A percentile compares a stretch with the other conserved stretches of the same genome.
These are phyloP conservation scores for Arachis stenosperma DNA, from an alignment of 306 rosid species.

Conservation along the genomic window DNA sequence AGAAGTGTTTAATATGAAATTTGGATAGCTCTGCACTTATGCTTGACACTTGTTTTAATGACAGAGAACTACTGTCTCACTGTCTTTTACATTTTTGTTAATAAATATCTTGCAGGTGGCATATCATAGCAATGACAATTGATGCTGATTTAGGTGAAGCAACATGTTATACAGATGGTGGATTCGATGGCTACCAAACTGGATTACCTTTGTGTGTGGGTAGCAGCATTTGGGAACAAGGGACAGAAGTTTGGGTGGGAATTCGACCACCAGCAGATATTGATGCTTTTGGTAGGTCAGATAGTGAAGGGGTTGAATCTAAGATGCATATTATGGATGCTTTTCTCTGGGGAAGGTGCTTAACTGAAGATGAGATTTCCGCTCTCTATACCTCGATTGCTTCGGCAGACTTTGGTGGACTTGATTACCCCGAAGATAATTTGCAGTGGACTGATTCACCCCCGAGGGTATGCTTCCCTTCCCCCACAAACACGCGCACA, in stretches of 20 bases:
- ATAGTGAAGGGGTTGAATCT: slow-evolving; percentile 98
- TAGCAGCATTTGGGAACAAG: slow-evolving; percentile 85
- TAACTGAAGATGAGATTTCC: slow-evolving; percentile 96
- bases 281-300: slow-evolving; percentile 98
- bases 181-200: slow-evolving; percentile 90
- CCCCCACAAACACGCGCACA: too few relatives aligned
- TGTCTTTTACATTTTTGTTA: slow-evolving; percentile 24
- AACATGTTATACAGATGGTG: slow-evolving; percentile 92
- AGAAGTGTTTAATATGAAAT: background rate
- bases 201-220: slow-evolving; percentile 83
- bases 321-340: slow-evolving; percentile 99
- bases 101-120: slow-evolving; percentile 83
- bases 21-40: slow-evolving; percentile 12
- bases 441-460: slow-evolving; percentile 99
- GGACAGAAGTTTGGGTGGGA: slow-evolving; percentile 96
- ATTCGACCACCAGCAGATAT: slow-evolving; percentile 92
- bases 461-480: slow-evolving; percentile 59
- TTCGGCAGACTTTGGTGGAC: slow-evolving; percentile 68
- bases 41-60: slow-evolving; percentile 17
- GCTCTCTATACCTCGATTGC: slow-evolving; percentile 77
- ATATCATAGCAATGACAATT: slow-evolving; percentile 92
- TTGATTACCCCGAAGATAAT: slow-evolving; percentile 85
- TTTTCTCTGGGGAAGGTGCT: slow-evolving; percentile 96
- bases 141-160: slow-evolving; percentile 97
- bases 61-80: background rate